Evolutionary conservation across 768 basidiomycete genomes (phyloP).

Genomic region (Phlebiopsis flavidoalba): DNA sequence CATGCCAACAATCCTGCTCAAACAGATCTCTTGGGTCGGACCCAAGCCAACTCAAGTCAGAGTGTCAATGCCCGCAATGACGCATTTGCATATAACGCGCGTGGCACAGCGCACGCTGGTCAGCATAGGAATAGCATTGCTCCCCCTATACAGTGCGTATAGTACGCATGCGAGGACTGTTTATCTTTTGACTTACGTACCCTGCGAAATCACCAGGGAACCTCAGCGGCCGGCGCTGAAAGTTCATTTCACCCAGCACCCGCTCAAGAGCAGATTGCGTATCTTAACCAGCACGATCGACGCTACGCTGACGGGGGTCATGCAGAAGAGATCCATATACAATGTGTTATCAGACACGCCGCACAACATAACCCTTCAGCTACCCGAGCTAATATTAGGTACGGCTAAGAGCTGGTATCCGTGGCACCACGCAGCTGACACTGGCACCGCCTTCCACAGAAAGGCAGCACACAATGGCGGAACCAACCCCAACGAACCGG

Average conservation of each 20-base stretch:
- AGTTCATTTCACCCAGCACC: not conserved
- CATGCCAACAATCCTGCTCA: too few relatives aligned
- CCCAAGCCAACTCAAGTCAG: too few relatives aligned
- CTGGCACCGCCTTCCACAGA: not conserved
- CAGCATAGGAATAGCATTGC: too few relatives aligned
- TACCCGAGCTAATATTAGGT: not conserved
- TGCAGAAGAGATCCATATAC: not conserved
- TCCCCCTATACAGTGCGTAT: not conserved
- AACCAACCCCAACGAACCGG: not conserved
- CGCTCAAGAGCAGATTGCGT: not conserved
- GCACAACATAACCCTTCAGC: not conserved
- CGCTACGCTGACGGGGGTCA: not conserved
- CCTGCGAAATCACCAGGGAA: too few relatives aligned
- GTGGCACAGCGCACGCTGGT: too few relatives aligned
- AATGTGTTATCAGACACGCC: not conserved
- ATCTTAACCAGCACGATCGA: not conserved
- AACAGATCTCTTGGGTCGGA: too few relatives aligned
- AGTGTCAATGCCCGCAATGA: too few relatives aligned
- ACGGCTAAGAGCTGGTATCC: not conserved
- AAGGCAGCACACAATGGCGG: not conserved
- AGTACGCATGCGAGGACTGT: not conserved
- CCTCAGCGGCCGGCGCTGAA: not conserved
- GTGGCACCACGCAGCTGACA: not conserved
- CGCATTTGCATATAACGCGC: too few relatives aligned
- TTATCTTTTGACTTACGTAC: too few relatives aligned